Base-by-base conservation (phyloP, 2,329 filamentous ascomycete species). In the Raffaelea ambrosiae region DNA sequence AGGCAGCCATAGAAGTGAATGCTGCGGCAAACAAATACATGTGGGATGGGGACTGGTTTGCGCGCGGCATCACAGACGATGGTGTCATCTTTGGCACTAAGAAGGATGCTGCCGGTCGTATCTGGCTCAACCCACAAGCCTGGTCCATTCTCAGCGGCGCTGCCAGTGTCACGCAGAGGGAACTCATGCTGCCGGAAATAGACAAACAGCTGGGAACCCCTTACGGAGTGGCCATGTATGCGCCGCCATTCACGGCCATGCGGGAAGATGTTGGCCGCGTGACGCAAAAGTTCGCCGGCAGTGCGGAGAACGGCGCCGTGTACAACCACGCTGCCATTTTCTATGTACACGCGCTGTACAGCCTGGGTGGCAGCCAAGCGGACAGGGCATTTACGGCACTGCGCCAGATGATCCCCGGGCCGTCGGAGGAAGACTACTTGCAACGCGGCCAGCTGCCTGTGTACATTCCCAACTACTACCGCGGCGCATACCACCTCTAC, bases 401-500 rank as follows among this genome's bases (percentile, higher is more conserved):
- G 13, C 67, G 74, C 2, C 69, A 74, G 54, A 70, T 79, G 66
- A 65, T 79, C 3, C 74, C 76, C 0, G 76, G 76, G 0, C 76
- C 76, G 0, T 61, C 54, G 29, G 68, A 73, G 36, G 66, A 67
- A 8, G 75, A 79, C 53, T 72, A 76, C 49, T 40, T 68, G 20
- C 72, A 70, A 52, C 65, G 76, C 14, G 76, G 76, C 11, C 76
- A 79, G 61, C 61, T 79, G 40, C 76, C 76, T 0, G 66, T 77
- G 16, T 79, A 73, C 57, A 74, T 79, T 36, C 76, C 76, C 14
- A 79, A 78, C 56, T 79, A 79, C 61, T 79, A 78, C 63, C 71
- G 73, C 19, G 73, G 73, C 2, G 73, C 68, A 0, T 75, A 65
- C 59, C 64, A 64, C 44, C 58, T 69, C 57, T 69, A 66, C 53